A percentile compares a stretch with the other conserved stretches of the same genome.
These are phyloP conservation scores for Ligustrum vulgare DNA, from an alignment of 257 asterid species.

Conservation along the genomic window DNA sequence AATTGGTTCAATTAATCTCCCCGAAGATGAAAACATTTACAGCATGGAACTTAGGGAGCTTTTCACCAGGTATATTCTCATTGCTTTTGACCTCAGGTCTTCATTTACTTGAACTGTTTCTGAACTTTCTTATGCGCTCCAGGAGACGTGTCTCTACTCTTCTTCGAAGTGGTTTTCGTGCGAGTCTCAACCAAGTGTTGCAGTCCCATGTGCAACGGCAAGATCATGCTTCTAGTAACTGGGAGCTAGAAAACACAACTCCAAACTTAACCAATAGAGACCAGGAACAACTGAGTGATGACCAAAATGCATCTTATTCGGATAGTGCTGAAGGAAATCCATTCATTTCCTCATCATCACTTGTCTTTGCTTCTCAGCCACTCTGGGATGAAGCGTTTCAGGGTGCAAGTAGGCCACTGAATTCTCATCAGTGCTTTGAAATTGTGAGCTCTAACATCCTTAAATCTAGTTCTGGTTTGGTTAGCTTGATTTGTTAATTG, in stretches of 20 bases:
- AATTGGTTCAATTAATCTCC: constrained; percentile 39
- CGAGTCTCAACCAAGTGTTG: constrained; percentile 71
- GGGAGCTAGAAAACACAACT: constrained; percentile 51
- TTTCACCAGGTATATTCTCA: constrained; percentile 60
- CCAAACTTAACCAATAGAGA: constrained; percentile 27
- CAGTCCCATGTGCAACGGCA: constrained; percentile 75
- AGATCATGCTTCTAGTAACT: constrained; percentile 53
- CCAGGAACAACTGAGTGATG: constrained; percentile 38
- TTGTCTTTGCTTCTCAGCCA: constrained; percentile 37
- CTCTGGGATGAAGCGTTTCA: constrained; percentile 54
- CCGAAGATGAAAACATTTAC: constrained; percentile 57
- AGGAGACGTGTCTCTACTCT: constrained; percentile 91
- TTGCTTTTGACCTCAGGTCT: neutral
- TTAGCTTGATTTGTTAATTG: neutral
- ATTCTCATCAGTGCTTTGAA: constrained; percentile 43
- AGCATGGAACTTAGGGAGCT: constrained; percentile 77
- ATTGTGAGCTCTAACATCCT: constrained; percentile 41
- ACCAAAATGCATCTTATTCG: constrained; percentile 27
- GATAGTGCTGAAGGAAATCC: neutral
- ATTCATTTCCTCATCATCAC: constrained; percentile 25
- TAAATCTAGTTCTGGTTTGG: neutral
- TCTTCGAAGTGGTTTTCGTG: constrained; percentile 86
- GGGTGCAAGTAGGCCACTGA: constrained; percentile 41
- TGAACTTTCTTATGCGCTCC: constrained; percentile 21
- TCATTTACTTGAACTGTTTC: neutral